These are phyloP conservation scores for Kwoniella newhampshirensis DNA, from an alignment of 768 basidiomycete species.

Conservation along the genomic window DNA sequence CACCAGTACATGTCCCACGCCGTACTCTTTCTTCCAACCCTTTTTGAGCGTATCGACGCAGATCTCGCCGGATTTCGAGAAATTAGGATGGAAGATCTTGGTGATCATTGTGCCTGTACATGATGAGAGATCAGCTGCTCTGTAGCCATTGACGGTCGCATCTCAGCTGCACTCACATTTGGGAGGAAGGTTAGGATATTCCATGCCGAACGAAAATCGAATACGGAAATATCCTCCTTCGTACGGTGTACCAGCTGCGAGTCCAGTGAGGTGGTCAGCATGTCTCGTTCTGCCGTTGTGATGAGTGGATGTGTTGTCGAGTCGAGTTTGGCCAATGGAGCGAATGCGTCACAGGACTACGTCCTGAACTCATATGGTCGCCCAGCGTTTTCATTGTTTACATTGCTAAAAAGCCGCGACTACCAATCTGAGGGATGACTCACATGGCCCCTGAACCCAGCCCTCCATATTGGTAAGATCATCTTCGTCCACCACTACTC, in stretches of 20 bases:
- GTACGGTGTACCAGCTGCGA: constrained; percentile 66
- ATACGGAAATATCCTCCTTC: constrained; percentile 69
- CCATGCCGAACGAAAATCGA: constrained; percentile 85
- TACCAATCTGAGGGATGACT: constrained; percentile 45
- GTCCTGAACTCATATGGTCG: too few species aligned
- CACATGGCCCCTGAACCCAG: constrained; percentile 86
- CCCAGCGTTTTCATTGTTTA: too few species aligned
- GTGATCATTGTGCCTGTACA: constrained; percentile 80
- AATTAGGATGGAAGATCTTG: constrained; percentile 97
- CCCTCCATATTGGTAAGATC: constrained; percentile 85
- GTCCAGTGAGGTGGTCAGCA: neutral
- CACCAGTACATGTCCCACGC: constrained; percentile 84
- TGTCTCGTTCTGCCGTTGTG: too few species aligned
- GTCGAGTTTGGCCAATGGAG: neutral
- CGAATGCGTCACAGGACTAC: neutral
- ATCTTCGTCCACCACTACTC: constrained; percentile 75
- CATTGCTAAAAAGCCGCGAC: constrained; percentile 2
- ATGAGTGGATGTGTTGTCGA: too few species aligned
- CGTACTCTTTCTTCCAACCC: constrained; percentile 90
- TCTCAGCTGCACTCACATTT: constrained; percentile 64
- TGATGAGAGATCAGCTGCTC: constrained; percentile 2
- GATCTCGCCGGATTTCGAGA: constrained; percentile 84
- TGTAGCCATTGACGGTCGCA: neutral
- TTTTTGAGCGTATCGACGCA: constrained; percentile 97
- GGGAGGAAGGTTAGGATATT: constrained; percentile 89